Percentiles rank a stretch among this genome's conserved stretches.
These are phyloP conservation scores for Kazachstania sp. DNA, from an alignment of 1,139 yeast genomes.

Conservation along the genomic window DNA sequence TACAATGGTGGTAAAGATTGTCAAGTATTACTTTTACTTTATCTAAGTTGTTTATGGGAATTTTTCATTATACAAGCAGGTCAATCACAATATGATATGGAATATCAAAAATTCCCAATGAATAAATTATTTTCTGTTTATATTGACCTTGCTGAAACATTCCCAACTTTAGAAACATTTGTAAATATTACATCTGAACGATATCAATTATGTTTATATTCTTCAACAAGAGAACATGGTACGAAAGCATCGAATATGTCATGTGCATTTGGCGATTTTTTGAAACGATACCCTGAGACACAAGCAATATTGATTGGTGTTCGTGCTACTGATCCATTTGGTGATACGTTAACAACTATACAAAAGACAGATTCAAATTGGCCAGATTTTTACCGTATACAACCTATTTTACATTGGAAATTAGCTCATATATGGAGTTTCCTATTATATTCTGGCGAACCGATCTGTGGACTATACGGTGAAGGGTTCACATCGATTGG, in stretches of 20 bases:
- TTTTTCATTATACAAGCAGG: conserved; percentile 14
- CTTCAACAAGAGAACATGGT: conserved; percentile 15
- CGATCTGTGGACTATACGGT: conserved; percentile 28
- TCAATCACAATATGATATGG: conserved; percentile 16
- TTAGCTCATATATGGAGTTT: conserved; percentile 30
- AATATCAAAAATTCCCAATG: conserved; percentile 24
- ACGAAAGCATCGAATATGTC: conserved; percentile 20
- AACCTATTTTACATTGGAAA: conserved; percentile 31
- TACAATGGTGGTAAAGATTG: conserved; percentile 34
- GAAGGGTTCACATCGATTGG: conserved; percentile 31
- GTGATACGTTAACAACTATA: conserved; percentile 21
- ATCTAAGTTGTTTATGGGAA: conserved; percentile 30
- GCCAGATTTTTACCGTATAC: conserved; percentile 31
- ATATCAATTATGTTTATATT: conserved; percentile 26
- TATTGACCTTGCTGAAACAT: conserved; percentile 26
- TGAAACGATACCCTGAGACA: conserved; percentile 20
- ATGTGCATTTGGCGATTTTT: conserved; percentile 23
- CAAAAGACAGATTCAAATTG: conserved; percentile 30
- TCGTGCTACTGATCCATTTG: conserved; percentile 30
- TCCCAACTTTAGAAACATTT: conserved; percentile 23
- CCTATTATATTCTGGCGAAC: conserved; percentile 28
- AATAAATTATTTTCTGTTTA: conserved; percentile 25
- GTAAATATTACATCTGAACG: conserved; percentile 20
- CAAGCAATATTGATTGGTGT: conserved; percentile 30
- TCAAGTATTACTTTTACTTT: conserved; percentile 28